Evolutionary conservation across 768 basidiomycete species (phyloP), one percentile per base, ranked within the genome.

Genomic region (Rhodosporidiobolus sp.): DNA sequence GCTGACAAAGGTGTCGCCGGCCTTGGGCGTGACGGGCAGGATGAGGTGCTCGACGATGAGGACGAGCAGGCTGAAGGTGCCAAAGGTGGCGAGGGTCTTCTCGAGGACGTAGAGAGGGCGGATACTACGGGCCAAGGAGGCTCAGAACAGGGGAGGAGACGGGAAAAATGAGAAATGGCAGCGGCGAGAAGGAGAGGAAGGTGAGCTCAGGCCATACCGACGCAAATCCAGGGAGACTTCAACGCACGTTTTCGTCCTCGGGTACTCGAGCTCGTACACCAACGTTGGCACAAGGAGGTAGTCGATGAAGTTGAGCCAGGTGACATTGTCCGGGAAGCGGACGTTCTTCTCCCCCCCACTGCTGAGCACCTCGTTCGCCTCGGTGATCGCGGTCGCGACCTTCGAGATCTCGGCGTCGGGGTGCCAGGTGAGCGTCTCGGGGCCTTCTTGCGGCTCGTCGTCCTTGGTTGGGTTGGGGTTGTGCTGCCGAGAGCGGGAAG

Each of bases 231-330:
- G n/a, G n/a, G n/a, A n/a, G n/a, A n/a, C n/a, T n/a, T n/a, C n/a
- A 30, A 82, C 86, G 61, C 78, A 91, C 91, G 85, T 83, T 45
- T 90, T 87, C 17, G 95, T 97, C 62, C 95, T 84, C 17, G 95
- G 95, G 80, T 94, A 99, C 81, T 97, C 94, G 46, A 98, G 84
- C 80, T 98, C 94, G 79, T 99, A 99, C 12, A 97, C 94, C 54
- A 99, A 85, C 0, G 92, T 92, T 22, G 96, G 96, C 57, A 91
- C 88, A 50, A 94, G 82, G 82, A 91, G 87, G 81, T 94, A 99
- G 50, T 89, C 86, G 38, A 86, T 86, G 79, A 94, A 98, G 81
- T 92, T 89, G 78, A 84, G 86, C 79, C 87, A 85, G 0, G 88
- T 89, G 72, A 98, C 85, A 79, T 94, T 97, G 58, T 88, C 84